Percentiles rank a stretch among this genome's conserved stretches.
Evolutionary conservation across 129 eudicot species (phyloP).

Genomic region (Sambucus nigra): DNA sequence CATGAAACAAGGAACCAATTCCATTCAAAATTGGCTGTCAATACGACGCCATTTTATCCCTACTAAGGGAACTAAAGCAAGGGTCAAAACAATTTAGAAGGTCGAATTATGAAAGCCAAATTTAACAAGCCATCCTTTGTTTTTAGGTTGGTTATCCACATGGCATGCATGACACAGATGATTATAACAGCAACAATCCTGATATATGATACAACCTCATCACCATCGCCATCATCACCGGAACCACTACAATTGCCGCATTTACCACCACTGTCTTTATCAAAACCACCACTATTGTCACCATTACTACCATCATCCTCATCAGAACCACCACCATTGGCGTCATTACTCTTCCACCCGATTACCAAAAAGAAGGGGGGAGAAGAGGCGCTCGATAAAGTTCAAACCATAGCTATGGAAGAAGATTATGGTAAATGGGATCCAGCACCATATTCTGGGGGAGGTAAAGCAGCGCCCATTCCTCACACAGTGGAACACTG

Average conservation of each 20-base stretch:
- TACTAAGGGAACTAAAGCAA: neutral
- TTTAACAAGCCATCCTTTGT: neutral
- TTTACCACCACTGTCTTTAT: neutral
- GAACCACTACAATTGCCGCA: constrained; percentile 1
- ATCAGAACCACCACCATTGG: constrained; percentile 5
- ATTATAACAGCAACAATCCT: constrained; percentile 11
- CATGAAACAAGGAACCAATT: constrained; percentile 3
- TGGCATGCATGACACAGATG: constrained; percentile 21
- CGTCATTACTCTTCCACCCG: constrained; percentile 1
- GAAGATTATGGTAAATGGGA: constrained; percentile 27
- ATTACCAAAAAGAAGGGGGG: neutral
- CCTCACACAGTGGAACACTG: constrained; percentile 16
- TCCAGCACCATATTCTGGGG: constrained; percentile 21
- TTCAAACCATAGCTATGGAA: constrained; percentile 1
- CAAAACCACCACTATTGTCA: neutral
- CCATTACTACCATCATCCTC: neutral
- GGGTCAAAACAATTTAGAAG: neutral
- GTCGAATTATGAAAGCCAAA: neutral
- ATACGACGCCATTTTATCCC: neutral
- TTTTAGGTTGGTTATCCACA: constrained; percentile 33
- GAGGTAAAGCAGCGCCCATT: constrained; percentile 22
- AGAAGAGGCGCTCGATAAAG: neutral
- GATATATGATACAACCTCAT: neutral
- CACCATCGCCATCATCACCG: neutral
- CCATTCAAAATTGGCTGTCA: neutral